Percentiles rank a stretch among this genome's conserved stretches.
These are phyloP conservation scores for Saccharomyces pastorianus DNA, from an alignment of 1,139 yeast genomes.

Conservation along the genomic window DNA sequence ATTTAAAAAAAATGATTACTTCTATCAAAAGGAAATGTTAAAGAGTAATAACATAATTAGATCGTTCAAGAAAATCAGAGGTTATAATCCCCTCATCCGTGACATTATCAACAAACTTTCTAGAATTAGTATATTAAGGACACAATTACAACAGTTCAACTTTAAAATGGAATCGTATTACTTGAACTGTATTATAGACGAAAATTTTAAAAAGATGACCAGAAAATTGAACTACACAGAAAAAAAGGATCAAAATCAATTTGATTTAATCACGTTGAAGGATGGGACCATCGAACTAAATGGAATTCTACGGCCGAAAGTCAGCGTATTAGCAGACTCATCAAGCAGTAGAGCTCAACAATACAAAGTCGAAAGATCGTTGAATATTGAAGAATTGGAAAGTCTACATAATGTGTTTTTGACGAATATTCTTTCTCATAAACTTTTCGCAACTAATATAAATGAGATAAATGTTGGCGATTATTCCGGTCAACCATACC, in stretches of 20 bases:
- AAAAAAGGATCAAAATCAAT: neutral
- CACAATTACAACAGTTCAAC: constrained; percentile 24
- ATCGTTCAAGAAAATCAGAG: constrained; percentile 19
- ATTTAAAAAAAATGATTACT: constrained; percentile 51
- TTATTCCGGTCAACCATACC: constrained; percentile 23
- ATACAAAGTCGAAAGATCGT: neutral
- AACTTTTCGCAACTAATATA: constrained; percentile 19
- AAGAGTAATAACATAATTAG: constrained; percentile 33
- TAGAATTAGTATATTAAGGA: constrained; percentile 20
- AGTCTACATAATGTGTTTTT: constrained; percentile 20
- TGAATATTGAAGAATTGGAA: constrained; percentile 26
- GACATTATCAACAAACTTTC: constrained; percentile 24
- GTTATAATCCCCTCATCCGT: constrained; percentile 20
- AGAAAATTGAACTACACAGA: constrained; percentile 30
- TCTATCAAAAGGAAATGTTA: constrained; percentile 45
- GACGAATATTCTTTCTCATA: constrained; percentile 19
- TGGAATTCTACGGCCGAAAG: constrained; percentile 20
- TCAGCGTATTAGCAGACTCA: neutral
- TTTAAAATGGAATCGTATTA: constrained; percentile 21
- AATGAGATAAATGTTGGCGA: constrained; percentile 13
- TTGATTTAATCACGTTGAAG: constrained; percentile 16
- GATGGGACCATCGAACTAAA: constrained; percentile 2
- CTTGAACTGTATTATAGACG: constrained; percentile 27
- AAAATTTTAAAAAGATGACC: constrained; percentile 33
- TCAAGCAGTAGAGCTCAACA: neutral